A percentile compares a stretch with the other conserved stretches of the same genome.
Conservation (phyloP, 768 basidiomycete genomes). For the Phaffia australis region DNA sequence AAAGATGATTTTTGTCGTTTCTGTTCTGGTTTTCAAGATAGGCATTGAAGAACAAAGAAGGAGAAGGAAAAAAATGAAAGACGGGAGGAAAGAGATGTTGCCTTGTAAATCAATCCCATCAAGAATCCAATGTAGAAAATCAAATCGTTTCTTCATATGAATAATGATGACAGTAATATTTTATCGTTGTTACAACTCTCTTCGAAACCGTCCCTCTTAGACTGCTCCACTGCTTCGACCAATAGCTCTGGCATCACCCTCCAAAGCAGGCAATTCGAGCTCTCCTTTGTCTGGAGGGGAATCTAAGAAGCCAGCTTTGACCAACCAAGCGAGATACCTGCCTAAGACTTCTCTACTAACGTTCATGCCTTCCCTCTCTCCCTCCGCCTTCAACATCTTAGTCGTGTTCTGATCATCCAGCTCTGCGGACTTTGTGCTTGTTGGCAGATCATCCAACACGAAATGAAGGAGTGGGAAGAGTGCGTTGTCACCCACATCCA, state of each 20-base stretch:
- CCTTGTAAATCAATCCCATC: too few relatives aligned
- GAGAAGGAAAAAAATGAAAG: too few relatives aligned
- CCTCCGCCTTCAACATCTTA: constrained; percentile 47
- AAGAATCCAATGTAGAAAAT: too few relatives aligned
- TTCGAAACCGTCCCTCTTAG: background rate
- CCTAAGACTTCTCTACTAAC: constrained; percentile 72
- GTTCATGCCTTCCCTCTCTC: constrained; percentile 43
- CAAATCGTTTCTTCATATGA: too few relatives aligned
- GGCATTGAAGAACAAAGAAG: too few relatives aligned
- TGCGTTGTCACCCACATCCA: constrained; percentile 89
- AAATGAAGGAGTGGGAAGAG: constrained; percentile 95
- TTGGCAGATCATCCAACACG: constrained; percentile 91
- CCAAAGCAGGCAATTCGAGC: constrained; percentile 31
- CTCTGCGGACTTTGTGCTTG: constrained; percentile 85
- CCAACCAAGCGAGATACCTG: constrained; percentile 81
- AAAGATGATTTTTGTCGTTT: too few relatives aligned
- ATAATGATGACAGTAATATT: too few relatives aligned
- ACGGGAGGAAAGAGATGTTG: too few relatives aligned
- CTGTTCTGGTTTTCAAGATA: too few relatives aligned
- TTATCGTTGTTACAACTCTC: too few relatives aligned
- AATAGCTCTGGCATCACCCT: constrained; percentile 35
- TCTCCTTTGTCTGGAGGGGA: constrained; percentile 42
- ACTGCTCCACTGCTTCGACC: constrained; percentile 31
- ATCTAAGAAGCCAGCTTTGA: constrained; percentile 66
- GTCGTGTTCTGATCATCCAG: constrained; percentile 75